These are phyloP conservation scores for Geotrichum aggregatum DNA, from an alignment of 1,139 yeast genomes.

Conservation along the genomic window DNA sequence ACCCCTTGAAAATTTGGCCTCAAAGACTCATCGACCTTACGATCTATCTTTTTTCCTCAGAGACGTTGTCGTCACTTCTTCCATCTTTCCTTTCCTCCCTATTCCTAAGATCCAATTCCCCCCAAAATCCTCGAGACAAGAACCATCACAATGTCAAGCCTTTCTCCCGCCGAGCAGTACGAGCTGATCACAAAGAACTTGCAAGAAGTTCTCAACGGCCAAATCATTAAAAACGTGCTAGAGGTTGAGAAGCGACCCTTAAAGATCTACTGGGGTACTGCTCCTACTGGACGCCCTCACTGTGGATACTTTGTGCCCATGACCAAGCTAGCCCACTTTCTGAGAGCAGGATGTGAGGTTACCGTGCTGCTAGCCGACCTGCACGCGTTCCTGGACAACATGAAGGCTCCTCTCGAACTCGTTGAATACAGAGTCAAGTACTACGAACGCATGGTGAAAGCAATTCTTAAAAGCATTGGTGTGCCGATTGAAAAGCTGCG, in stretches of 20 bases:
- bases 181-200: slow-evolving; percentile 76
- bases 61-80: neutral
- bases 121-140: neutral
- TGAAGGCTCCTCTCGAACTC: slow-evolving; percentile 96
- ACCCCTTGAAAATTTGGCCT: neutral
- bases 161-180: slow-evolving; percentile 60
- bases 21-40: neutral
- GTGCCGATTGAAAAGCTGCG: slow-evolving; percentile 86
- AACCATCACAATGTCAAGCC: slow-evolving; percentile 16
- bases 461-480: slow-evolving; percentile 77
- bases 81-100: slow-evolving; percentile 1
- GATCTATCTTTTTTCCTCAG: no score
- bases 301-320: slow-evolving; percentile 98
- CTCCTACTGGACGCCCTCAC: slow-evolving; percentile 96
- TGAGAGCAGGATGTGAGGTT: slow-evolving; percentile 94
- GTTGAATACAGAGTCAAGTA: slow-evolving; percentile 84
- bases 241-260: slow-evolving; percentile 78
- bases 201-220: slow-evolving; percentile 87
- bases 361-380: slow-evolving; percentile 91
- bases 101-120: neutral
- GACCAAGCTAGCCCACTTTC: slow-evolving; percentile 92
- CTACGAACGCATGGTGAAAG: slow-evolving; percentile 77
- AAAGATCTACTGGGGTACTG: slow-evolving; percentile 83
- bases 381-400: slow-evolving; percentile 95
- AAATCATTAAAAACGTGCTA: slow-evolving; percentile 78